Conservation (phyloP, 2,329 filamentous ascomycete species). For the Fusarium virguliforme region DNA sequence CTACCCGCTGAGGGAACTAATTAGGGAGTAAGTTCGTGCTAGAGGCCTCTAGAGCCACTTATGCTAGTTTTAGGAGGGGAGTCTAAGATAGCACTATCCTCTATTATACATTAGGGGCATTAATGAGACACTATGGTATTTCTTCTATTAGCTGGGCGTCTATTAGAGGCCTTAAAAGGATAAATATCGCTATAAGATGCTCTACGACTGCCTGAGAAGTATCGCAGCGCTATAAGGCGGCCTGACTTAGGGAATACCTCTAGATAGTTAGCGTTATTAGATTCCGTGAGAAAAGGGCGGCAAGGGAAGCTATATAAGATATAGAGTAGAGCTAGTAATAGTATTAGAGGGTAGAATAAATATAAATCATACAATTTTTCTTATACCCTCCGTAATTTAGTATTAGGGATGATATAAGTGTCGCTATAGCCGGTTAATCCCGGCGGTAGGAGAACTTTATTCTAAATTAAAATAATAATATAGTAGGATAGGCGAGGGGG, state of each 20-base stretch:
- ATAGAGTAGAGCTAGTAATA: background rate
- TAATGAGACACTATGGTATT: conserved; percentile 26
- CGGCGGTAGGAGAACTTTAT: background rate
- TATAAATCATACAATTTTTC: conserved; percentile 8
- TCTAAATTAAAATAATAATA: conserved; percentile 14
- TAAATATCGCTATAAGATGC: background rate
- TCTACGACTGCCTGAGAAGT: too few relatives aligned
- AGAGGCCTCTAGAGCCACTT: background rate
- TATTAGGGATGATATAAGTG: background rate
- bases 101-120: conserved; percentile 19
- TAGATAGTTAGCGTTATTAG: conserved; percentile 19
- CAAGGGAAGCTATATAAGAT: conserved; percentile 17
- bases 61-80: conserved; percentile 1
- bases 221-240: too few relatives aligned
- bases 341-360: conserved; percentile 1
- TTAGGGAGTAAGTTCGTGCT: too few relatives aligned
- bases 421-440: background rate
- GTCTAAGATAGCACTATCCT: conserved; percentile 23
- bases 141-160: conserved; percentile 24
- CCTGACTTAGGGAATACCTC: background rate
- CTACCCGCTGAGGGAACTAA: too few relatives aligned
- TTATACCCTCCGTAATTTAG: conserved; percentile 5
- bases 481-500: conserved; percentile 7
- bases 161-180: conserved; percentile 17
- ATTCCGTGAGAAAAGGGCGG: conserved; percentile 11